These are phyloP conservation scores for Lathyrus sativus DNA, from an alignment of 306 rosid species.

Conservation along the genomic window DNA sequence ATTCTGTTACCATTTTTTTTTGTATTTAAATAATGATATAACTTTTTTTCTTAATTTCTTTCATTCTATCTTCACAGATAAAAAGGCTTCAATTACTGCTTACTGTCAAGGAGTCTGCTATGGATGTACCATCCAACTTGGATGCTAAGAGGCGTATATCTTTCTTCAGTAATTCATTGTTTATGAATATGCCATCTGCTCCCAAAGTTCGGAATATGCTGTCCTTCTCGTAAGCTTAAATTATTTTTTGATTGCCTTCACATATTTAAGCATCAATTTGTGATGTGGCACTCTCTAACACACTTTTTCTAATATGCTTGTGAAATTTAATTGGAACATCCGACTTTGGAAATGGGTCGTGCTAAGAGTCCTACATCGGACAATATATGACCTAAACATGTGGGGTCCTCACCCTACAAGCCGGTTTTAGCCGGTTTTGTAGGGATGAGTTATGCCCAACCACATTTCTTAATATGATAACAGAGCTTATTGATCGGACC, in stretches of 20 bases:
- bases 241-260: constrained; percentile 1
- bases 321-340: background rate
- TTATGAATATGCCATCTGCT: constrained; percentile 95
- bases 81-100: constrained; percentile 87
- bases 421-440: too few relatives aligned
- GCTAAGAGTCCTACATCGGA: background rate
- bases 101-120: constrained; percentile 94
- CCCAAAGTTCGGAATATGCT: constrained; percentile 96
- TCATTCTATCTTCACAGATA: constrained; percentile 57
- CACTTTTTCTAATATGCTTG: background rate
- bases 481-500: too few relatives aligned
- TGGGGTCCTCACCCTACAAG: too few relatives aligned
- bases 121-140: constrained; percentile 96
- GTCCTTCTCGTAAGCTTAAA: constrained; percentile 85
- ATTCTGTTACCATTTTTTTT: constrained; percentile 13
- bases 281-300: constrained; percentile 10
- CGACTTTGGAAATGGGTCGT: background rate
- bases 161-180: constrained; percentile 92
- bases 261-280: constrained; percentile 22
- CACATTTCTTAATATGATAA: too few relatives aligned
- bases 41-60: constrained; percentile 31
- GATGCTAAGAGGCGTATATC: constrained; percentile 94
- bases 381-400: too few relatives aligned
- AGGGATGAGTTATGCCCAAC: too few relatives aligned
- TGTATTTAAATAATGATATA: constrained; percentile 20